These are phyloP conservation scores for Podila clonocystis DNA, from an alignment of 192 early-diverging fungal genomes.

Conservation along the genomic window DNA sequence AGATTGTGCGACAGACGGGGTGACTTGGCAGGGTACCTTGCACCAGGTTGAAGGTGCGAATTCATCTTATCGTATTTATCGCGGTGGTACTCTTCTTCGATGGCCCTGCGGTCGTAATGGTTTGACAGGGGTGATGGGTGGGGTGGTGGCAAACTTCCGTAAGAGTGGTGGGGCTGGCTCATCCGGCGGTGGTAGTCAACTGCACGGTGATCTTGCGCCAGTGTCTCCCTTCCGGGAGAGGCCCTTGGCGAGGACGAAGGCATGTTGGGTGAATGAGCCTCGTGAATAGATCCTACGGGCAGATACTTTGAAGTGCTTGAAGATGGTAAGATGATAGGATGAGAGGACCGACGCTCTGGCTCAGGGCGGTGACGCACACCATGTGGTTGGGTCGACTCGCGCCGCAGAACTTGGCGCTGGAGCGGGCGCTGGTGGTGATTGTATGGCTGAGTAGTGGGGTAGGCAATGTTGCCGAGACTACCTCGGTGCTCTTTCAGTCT, in stretches of 20 bases:
- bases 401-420: constrained; percentile 17
- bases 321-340: constrained; percentile 16
- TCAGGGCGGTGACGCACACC: neutral
- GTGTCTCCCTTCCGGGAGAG: constrained; percentile 16
- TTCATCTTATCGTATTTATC: constrained; percentile 20
- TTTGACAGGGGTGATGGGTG: constrained; percentile 5
- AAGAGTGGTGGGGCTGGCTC: constrained; percentile 34
- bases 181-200: constrained; percentile 26
- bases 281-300: neutral
- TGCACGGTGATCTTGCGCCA: neutral
- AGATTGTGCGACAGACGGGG: neutral
- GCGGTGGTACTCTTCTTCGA: constrained; percentile 17
- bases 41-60: neutral
- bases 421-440: constrained; percentile 13
- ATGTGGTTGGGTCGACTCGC: constrained; percentile 22
- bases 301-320: constrained; percentile 8
- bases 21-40: neutral
- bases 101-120: constrained; percentile 19
- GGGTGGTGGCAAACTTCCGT: constrained; percentile 14
- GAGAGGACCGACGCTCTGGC: constrained; percentile 25
- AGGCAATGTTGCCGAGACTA: constrained; percentile 6
- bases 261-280: constrained; percentile 8
- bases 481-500: constrained; percentile 12
- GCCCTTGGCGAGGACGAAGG: constrained; percentile 11
- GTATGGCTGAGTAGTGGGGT: constrained; percentile 11